Conservation (phyloP, 805 yeast genomes). For the Komagataella phaffii region DNA sequence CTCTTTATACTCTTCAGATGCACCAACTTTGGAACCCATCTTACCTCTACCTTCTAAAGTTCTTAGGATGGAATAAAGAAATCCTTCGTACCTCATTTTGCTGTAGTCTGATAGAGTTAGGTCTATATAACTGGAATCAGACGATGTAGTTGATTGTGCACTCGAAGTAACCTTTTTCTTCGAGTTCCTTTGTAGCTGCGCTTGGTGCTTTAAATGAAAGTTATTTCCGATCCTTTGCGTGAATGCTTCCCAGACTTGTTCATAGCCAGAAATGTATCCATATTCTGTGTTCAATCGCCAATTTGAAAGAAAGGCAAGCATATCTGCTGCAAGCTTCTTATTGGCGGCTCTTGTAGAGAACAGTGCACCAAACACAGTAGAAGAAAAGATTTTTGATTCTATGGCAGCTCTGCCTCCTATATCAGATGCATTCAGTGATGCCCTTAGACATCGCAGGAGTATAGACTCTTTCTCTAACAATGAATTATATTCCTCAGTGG, state of each 20-base stretch:
- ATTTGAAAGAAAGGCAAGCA: conserved; percentile 40
- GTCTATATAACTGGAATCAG: not conserved
- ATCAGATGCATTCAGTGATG: conserved; percentile 49
- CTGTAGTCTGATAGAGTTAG: conserved; percentile 7
- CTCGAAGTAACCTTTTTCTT: not conserved
- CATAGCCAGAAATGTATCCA: conserved; percentile 3
- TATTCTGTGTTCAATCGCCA: conserved; percentile 2
- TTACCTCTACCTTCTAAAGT: conserved; percentile 59
- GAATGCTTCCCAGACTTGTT: conserved; percentile 11
- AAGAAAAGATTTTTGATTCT: conserved; percentile 39
- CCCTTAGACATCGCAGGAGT: conserved; percentile 70
- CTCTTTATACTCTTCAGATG: conserved; percentile 64
- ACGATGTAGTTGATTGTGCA: not conserved
- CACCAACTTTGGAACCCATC: conserved; percentile 86
- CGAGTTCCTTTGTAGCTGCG: conserved; percentile 4
- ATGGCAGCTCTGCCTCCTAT: conserved; percentile 59
- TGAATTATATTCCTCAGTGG: conserved; percentile 16
- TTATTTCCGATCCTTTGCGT: conserved; percentile 18
- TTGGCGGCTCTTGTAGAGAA: conserved; percentile 72
- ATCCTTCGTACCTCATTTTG: conserved; percentile 17
- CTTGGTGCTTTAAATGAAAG: conserved; percentile 17
- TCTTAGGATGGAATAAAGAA: conserved; percentile 18
- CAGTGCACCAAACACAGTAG: conserved; percentile 66
- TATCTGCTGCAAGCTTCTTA: conserved; percentile 73
- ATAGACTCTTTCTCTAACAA: conserved; percentile 57